Conservation (phyloP, 2,329 filamentous ascomycete species). For the Aspergillus sp. region DNA sequence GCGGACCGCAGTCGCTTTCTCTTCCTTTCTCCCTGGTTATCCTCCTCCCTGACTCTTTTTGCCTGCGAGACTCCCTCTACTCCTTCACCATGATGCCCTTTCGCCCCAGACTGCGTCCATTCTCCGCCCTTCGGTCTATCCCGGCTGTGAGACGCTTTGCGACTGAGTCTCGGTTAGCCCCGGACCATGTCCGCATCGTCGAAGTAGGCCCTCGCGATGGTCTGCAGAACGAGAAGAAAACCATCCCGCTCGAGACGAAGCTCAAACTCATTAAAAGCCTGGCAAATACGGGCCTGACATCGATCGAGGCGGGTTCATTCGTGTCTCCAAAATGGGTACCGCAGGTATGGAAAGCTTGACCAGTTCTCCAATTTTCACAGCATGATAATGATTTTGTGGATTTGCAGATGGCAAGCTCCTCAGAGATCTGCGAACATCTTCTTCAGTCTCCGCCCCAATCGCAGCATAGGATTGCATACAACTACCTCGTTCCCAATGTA, state of each 20-base stretch:
- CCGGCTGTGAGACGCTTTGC: conserved; percentile 21
- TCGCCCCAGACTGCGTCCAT: conserved; percentile 18
- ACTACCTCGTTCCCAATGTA: conserved; percentile 57
- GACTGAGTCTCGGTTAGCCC: conserved; percentile 33
- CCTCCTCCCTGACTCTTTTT: no score
- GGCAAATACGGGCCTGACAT: conserved; percentile 39
- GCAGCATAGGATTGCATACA: conserved; percentile 48
- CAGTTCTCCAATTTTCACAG: background rate
- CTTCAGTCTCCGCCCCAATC: conserved; percentile 43
- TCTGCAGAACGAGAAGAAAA: conserved; percentile 44
- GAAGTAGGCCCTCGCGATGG: conserved; percentile 47
- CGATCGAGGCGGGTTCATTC: conserved; percentile 45
- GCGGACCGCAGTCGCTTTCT: no score
- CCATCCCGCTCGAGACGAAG: conserved; percentile 41
- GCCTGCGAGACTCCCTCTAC: no score
- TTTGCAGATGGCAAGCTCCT: conserved; percentile 54
- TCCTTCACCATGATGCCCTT: no score
- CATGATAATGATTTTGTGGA: background rate
- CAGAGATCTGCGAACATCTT: conserved; percentile 49
- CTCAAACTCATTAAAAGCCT: conserved; percentile 41
- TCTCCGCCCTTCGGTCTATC: conserved; percentile 18
- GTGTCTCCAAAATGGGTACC: conserved; percentile 48
- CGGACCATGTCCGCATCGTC: conserved; percentile 44
- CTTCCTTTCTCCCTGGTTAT: no score
- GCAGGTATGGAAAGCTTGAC: conserved; percentile 30